Evolutionary conservation across 176 grass and related monocot species (phyloP).

Genomic region (Rhynchospora pubera): DNA sequence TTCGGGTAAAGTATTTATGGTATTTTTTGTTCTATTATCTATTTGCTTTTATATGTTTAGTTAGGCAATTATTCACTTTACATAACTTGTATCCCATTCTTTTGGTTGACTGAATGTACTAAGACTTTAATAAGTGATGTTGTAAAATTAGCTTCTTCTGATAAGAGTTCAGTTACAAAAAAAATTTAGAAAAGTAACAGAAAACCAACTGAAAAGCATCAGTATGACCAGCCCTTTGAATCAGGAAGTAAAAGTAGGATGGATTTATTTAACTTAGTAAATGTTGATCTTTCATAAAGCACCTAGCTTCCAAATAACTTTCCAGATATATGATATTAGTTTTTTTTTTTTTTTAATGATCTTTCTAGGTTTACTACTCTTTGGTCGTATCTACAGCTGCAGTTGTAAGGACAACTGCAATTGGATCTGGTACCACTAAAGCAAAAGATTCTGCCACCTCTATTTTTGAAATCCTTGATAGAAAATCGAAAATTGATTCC

Average conservation of each 20-base stretch:
- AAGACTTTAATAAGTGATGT: background rate
- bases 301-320: background rate
- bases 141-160: background rate
- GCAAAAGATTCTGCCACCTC: conserved; percentile 53
- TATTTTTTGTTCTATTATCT: background rate
- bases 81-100: background rate
- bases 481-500: conserved; percentile 61
- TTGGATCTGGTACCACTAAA: conserved; percentile 48
- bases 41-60: background rate
- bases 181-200: background rate
- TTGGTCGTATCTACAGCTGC: conserved; percentile 45
- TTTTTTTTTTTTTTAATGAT: background rate
- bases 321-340: background rate
- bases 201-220: background rate
- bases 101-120: background rate
- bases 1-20: conserved; percentile 38
- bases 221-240: background rate
- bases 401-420: conserved; percentile 52
- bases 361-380: conserved; percentile 44
- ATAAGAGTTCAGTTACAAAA: background rate
- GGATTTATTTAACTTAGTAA: background rate
- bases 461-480: conserved; percentile 62
- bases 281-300: background rate
- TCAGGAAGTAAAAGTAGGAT: background rate
- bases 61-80: background rate